phyloP scores from a whole-genome alignment of 352 stramenopile species.

The Globisporangium radiosum region DNA sequence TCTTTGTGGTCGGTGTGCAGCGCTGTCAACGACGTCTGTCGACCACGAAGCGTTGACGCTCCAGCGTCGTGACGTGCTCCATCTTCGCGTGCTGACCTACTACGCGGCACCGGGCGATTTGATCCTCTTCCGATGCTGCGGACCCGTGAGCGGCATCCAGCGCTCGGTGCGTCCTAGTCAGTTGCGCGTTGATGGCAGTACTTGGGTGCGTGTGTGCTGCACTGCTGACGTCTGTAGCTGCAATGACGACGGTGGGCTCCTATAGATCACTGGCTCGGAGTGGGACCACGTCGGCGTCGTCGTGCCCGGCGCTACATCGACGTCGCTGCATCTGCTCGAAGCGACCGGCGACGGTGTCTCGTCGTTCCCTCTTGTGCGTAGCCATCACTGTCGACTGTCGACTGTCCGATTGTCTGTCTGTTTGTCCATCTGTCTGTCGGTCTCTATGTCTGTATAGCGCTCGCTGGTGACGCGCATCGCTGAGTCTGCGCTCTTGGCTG shows the following conservation, averaged over 20 bases:
- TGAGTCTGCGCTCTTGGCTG: too few relatives aligned
- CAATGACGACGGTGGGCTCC: background rate
- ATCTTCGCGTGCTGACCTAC: slow-evolving; percentile 50
- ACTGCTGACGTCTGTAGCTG: too few relatives aligned
- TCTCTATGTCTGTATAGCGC: background rate
- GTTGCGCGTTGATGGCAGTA: background rate
- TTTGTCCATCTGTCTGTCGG: background rate
- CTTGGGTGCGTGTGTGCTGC: background rate
- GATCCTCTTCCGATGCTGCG: slow-evolving; percentile 51
- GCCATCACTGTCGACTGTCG: background rate
- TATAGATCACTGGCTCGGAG: slow-evolving; percentile 46
- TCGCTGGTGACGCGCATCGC: too few relatives aligned
- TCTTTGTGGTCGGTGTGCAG: slow-evolving; percentile 1
- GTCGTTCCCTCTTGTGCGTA: slow-evolving; percentile 33
- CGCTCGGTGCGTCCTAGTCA: slow-evolving; percentile 22
- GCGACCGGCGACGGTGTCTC: slow-evolving; percentile 62
- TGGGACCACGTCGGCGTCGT: slow-evolving; percentile 64
- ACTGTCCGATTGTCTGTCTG: background rate
- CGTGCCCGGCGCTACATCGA: slow-evolving; percentile 18
- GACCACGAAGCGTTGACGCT: slow-evolving; percentile 24
- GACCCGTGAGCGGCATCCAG: slow-evolving; percentile 37
- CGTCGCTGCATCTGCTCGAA: slow-evolving; percentile 38
- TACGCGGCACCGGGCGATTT: slow-evolving; percentile 46
- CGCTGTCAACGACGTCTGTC: slow-evolving; percentile 24
- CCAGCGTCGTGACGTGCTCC: slow-evolving; percentile 37